These are phyloP conservation scores for Handroanthus guayacan DNA, from an alignment of 257 asterid species.

Conservation along the genomic window DNA sequence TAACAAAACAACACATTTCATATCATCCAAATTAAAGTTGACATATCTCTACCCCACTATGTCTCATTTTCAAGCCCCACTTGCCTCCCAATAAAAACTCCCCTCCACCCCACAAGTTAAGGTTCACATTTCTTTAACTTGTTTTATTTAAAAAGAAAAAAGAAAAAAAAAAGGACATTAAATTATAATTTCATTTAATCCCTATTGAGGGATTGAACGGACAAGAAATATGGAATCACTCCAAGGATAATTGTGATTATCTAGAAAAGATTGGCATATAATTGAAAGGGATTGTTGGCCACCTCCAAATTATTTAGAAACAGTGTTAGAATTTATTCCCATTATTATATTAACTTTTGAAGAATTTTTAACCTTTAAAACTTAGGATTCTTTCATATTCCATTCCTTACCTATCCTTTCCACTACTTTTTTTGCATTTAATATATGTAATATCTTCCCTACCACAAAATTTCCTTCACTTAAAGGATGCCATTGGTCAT, in stretches of 20 bases:
- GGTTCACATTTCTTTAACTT: neutral
- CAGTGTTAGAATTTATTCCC: slow-evolving; percentile 52
- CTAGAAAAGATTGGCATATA: slow-evolving; percentile 30
- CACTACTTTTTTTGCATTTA: slow-evolving; percentile 16
- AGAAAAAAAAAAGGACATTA: neutral
- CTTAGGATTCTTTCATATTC: slow-evolving; percentile 55
- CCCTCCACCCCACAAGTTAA: neutral
- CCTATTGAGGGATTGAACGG: slow-evolving; percentile 37
- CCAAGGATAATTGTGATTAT: slow-evolving; percentile 17
- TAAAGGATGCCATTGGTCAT: neutral
- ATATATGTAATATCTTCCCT: slow-evolving; percentile 13
- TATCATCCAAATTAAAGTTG: slow-evolving; percentile 36
- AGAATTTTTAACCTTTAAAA: slow-evolving; percentile 36
- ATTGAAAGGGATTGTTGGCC: slow-evolving; percentile 29
- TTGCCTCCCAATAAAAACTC: neutral
- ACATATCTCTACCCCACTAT: slow-evolving; percentile 35
- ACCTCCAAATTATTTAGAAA: slow-evolving; percentile 28
- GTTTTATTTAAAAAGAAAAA: neutral
- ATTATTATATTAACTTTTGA: slow-evolving; percentile 30
- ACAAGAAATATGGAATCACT: slow-evolving; percentile 35
- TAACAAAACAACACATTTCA: slow-evolving; percentile 30
- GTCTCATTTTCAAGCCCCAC: neutral
- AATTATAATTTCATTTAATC: neutral
- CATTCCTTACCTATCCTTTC: slow-evolving; percentile 36
- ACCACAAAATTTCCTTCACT: slow-evolving; percentile 25